Base-by-base conservation (phyloP, 805 yeast species). In the Candida hispaniensis region DNA sequence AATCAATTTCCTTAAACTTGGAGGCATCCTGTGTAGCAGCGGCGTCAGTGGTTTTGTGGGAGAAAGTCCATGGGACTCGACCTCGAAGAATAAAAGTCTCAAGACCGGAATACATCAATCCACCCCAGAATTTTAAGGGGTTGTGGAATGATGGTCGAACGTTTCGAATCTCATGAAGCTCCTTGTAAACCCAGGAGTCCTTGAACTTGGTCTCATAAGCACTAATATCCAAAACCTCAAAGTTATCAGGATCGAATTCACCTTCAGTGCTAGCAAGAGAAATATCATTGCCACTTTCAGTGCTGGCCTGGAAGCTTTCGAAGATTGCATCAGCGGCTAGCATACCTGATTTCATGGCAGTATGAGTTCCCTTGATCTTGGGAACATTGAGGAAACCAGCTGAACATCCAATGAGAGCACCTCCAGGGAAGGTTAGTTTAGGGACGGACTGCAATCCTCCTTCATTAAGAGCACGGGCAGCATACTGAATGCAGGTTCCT, bases 351-450 rank as follows among this genome's bases (percentile, higher is more conserved):
- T 91, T 91, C 74, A 91, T 82, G 1, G 99, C 97, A 1, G 95
- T 88, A 56, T 91, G 99, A 0, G 96, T 77, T 10, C 99, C 99
- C 60, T 91, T 91, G 51, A 91, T 81, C 57, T 88, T 91, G 35
- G 98, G 96, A 26, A 91, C 97, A 54, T 91, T 91, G 73, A 91
- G 71, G 56, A 91, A 88, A 1, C 98, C 98, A 3, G 98, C 98
- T 39, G 93, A 64, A 39, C 93, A 91, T 18, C 99, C 99, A 23
- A 91, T 88, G 17, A 91, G 60, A 6, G 85, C 77, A 35, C 98
- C 99, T 33, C 99, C 99, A 2, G 97, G 97, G 69, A 91, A 91
- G 45, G 76, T 64, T 38, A 91, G 65, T 52, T 76, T 71, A 14
- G 99, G 99, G 34, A 91, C 79, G 22, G 93, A 76, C 62, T 91